Evolutionary conservation across 2,329 filamentous ascomycete genomes (phyloP), one percentile per base, ranked within the genome.

Genomic region (Aspergillus transmontanensis): DNA sequence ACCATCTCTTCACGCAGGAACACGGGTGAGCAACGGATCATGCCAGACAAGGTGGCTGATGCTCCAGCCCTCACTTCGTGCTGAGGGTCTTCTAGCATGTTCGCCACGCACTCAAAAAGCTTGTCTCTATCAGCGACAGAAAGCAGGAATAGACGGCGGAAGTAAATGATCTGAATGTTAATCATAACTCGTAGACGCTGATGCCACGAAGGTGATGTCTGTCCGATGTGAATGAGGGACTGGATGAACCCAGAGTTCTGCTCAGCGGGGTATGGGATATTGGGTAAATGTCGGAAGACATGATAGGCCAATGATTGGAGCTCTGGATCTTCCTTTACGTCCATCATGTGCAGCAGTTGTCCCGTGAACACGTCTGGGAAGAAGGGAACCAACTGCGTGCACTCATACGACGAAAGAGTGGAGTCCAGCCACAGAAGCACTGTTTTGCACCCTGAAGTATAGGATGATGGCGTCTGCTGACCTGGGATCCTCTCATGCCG

Each of bases 111-210:
- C 51, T 90, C 89, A 75, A 98, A 96, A 19, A 99, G 86, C 39
- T 87, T 86, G 70, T 92, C 86, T 59, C 95, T 91, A 75, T 97
- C 90, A 9, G 85, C 80, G 7, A 86, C 83, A 36, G 88, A 86
- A 69, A 96, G 91, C 32, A 98, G 83, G 83, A 99, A 99, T 43
- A 99, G 86, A 30, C 94, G 91, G 57, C 95, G 90, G 87, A 98
- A 99, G 82, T 97, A 99, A 71, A 99, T 90, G 68, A 98, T 94
- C 74, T 99, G 96, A 84, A 99, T 97, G 80, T 98, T 98, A 80
- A 99, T 94, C 69, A 99, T 87, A 50, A 96, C 93, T 30, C 96
- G 89, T 45, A 99, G 85, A 54, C 95, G 91, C 80, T 99, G 95
- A 78, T 99, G 95, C 95, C 95, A 99, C 61, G 92, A 95, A 3